Evolutionary conservation across 768 basidiomycete species (phyloP), one percentile per base, ranked within the genome.

Genomic region (Boletus rufocinnamomeus): DNA sequence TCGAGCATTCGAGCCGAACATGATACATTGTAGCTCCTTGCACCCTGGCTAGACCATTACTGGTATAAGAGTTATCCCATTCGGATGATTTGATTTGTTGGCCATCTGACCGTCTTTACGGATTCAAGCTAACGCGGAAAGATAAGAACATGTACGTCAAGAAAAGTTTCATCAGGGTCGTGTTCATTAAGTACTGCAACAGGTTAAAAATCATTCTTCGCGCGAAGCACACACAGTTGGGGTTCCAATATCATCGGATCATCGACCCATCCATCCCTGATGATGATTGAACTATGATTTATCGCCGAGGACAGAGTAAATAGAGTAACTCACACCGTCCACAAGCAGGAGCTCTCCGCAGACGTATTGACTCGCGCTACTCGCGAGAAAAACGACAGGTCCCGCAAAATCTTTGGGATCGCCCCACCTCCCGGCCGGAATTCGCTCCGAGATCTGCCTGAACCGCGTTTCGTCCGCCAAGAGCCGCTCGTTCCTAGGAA

Each of bases 391-490:
- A 32, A 89, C 79, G 56, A 84, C 72, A 8, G 84, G 84, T 14
- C 87, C 87, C 23, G 84, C 85, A 69, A 89, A 87, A 74, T 89
- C 87, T 8, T 69, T 72, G 7, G 87, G 87, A 46, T 74, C 71
- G 51, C 85, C 88, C 87, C 88, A 89, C 60, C 88, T 75, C 25
- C 80, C 83, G 6, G 84, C 83, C 23, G 87, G 87, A 53, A 89
- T 88, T 45, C 87, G 79, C 66, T 88, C 88, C 53, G 85, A 80
- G 70, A 89, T 89, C 71, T 89, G 88, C 50, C 79, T 79, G 51
- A 78, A 77, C 46, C 87, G 80, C 38, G 77, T 77, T 34, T 85
- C 82, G 74, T 89, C 84, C 59, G 78, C 76, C 61, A 88, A 78
- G 50, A 88, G 77, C 57, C 80, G 80, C 66, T 83, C 81, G 73